Conservation (phyloP, 345 rosid species). For the Erucastrum elatum region DNA sequence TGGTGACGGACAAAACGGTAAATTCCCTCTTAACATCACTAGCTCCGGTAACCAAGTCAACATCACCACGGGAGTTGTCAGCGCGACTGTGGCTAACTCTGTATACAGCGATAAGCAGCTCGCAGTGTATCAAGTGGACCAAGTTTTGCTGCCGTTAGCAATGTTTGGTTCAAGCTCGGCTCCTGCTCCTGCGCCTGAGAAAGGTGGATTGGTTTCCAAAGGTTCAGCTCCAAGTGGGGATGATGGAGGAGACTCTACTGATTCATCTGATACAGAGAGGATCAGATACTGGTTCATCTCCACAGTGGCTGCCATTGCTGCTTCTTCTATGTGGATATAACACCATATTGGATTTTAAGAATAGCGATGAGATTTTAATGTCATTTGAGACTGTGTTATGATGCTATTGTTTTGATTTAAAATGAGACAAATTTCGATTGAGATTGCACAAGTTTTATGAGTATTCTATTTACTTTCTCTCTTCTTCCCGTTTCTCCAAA, state of each 20-base stretch:
- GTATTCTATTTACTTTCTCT: no score
- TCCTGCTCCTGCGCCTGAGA: conserved; percentile 62
- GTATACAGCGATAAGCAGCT: conserved; percentile 55
- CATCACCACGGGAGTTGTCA: conserved; percentile 68
- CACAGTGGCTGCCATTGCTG: conserved; percentile 27
- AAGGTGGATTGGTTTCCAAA: conserved; percentile 46
- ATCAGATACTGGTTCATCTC: background rate
- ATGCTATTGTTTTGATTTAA: conserved; percentile 26
- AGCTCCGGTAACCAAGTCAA: conserved; percentile 84
- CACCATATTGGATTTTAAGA: background rate
- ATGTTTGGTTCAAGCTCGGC: conserved; percentile 61
- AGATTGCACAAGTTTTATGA: background rate
- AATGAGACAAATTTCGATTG: conserved; percentile 4
- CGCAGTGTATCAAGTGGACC: conserved; percentile 77
- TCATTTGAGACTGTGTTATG: conserved; percentile 16
- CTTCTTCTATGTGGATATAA: conserved; percentile 47
- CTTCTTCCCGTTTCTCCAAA: no score
- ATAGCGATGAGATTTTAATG: conserved; percentile 10
- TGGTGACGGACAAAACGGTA: conserved; percentile 55
- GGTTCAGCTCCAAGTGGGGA: conserved; percentile 52
- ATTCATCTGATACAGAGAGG: conserved; percentile 47
- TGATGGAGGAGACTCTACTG: conserved; percentile 42
- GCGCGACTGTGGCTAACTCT: conserved; percentile 64
- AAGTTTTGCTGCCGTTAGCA: conserved; percentile 68
- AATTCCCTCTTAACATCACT: conserved; percentile 70